These are phyloP conservation scores for Fragosphaeria purpurea DNA, from an alignment of 2,329 filamentous ascomycete genomes.

Conservation along the genomic window DNA sequence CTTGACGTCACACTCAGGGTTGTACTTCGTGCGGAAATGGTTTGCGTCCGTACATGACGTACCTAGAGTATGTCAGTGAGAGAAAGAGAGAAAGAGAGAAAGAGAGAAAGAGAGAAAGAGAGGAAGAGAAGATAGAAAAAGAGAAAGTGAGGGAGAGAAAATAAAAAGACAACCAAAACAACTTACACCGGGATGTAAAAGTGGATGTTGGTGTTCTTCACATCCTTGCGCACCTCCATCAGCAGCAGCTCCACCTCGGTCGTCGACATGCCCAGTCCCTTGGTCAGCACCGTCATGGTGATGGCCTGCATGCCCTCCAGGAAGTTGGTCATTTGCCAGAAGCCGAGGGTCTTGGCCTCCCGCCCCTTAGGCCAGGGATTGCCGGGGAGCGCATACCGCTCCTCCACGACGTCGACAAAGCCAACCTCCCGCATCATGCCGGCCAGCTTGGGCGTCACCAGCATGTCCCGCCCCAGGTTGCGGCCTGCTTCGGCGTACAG, in stretches of 20 bases:
- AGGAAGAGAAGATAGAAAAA: no score
- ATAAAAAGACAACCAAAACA: no score
- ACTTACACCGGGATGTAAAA: conserved; percentile 15
- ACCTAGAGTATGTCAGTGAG: conserved; percentile 1
- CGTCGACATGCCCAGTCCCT: conserved; percentile 17
- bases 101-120: neutral
- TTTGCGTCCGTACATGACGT: conserved; percentile 15
- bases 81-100: neutral
- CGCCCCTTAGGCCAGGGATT: conserved; percentile 21
- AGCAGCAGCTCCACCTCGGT: conserved; percentile 18
- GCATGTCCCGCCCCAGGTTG: conserved; percentile 22
- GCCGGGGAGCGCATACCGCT: conserved; percentile 17
- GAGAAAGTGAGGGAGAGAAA: no score
- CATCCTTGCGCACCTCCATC: conserved; percentile 14
- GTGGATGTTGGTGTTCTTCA: conserved; percentile 14
- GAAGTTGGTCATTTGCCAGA: conserved; percentile 21
- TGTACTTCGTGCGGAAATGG: conserved; percentile 1
- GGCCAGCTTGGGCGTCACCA: conserved; percentile 20
- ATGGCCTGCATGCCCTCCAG: conserved; percentile 18
- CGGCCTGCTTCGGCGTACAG: conserved; percentile 19
- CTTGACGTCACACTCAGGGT: no score
- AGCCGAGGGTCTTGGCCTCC: conserved; percentile 18
- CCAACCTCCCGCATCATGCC: conserved; percentile 19
- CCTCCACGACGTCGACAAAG: conserved; percentile 21
- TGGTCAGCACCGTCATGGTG: conserved; percentile 17